Base-by-base conservation (phyloP, 75 land plant species). In the Isoetes taiwanensis region DNA sequence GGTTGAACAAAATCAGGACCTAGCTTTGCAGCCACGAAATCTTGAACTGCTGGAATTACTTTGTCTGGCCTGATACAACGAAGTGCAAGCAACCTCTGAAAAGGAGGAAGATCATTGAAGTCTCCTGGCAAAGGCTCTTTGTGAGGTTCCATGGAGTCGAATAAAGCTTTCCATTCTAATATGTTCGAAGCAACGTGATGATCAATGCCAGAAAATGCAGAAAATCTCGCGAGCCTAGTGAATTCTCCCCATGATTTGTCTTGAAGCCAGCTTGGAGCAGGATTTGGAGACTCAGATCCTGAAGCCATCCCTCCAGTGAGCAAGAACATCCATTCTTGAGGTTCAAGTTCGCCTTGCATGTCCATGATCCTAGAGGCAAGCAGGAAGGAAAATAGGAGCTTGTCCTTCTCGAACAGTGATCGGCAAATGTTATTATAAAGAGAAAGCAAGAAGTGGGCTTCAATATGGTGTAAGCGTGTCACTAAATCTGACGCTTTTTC, bases 321-420 rank as follows among this genome's bases (percentile, higher is more conserved):
- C 48, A 71, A 65, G 21, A 71, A 71, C 58, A 65, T 58, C 74
- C 74, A 71, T 50, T 71, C 74, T 52, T 41, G 55, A 30, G 40
- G 28, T 2, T 41, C 28, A 26, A 71, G 20, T 32, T 65, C 55
- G 24, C 70, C 70, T 30, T 53, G 28, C 61, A 65, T 59, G 54
- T 71, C 74, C 24, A 71, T 34, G 16, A 65, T 48, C 20, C 74
- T 58, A 28, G 61, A 66, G 14, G 69, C 25, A 1, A 71, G 33
- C 37, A 71, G 37, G 55, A 59, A 64, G 20, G 74, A 71, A 34
- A 71, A 71, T 24, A 71, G 29, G 0, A 71, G 64, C 50, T 71
- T 71, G 68, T 71, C 74, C 26, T 65, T 71, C 55, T 71, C 74
- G 59, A 71, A 71, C 2, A 71, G 38, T 1, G 74, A 71, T 14